A percentile compares a stretch with the other conserved stretches of the same genome.
Evolutionary conservation across 768 basidiomycete species (phyloP).

Genomic region (Hydnum rufescens): DNA sequence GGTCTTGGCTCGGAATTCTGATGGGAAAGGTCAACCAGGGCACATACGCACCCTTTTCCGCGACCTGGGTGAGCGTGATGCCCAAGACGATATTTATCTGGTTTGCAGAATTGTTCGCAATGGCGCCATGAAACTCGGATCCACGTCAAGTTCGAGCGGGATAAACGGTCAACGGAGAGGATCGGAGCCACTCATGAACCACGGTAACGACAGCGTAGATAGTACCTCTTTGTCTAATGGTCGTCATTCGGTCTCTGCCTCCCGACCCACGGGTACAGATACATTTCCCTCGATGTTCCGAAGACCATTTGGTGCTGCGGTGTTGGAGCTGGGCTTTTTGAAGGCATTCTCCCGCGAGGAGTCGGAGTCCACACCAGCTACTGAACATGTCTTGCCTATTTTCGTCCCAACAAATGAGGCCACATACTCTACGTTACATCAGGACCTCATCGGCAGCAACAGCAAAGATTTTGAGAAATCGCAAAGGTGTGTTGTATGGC

Average conservation of each 20-base stretch:
- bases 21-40: conserved; percentile 12
- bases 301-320: conserved; percentile 90
- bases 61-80: conserved; percentile 71
- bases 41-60: conserved; percentile 74
- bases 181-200: not conserved
- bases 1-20: conserved; percentile 46
- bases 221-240: conserved; percentile 18
- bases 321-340: conserved; percentile 66
- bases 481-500: conserved; percentile 34
- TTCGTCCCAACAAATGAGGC: conserved; percentile 66
- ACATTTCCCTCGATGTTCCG: conserved; percentile 29
- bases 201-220: conserved; percentile 12
- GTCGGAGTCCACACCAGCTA: conserved; percentile 37
- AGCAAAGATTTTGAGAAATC: conserved; percentile 68
- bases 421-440: conserved; percentile 82
- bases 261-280: not conserved
- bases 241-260: conserved; percentile 7
- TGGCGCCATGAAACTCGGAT: conserved; percentile 62
- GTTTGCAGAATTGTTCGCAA: conserved; percentile 83
- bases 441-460: conserved; percentile 74
- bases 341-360: conserved; percentile 46
- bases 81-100: conserved; percentile 68
- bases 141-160: conserved; percentile 32
- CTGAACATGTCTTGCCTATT: conserved; percentile 77
- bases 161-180: conserved; percentile 18